Evolutionary conservation across 2,329 filamentous ascomycete genomes (phyloP), one percentile per base, ranked within the genome.

Genomic region (Dactylellina parvicollis): DNA sequence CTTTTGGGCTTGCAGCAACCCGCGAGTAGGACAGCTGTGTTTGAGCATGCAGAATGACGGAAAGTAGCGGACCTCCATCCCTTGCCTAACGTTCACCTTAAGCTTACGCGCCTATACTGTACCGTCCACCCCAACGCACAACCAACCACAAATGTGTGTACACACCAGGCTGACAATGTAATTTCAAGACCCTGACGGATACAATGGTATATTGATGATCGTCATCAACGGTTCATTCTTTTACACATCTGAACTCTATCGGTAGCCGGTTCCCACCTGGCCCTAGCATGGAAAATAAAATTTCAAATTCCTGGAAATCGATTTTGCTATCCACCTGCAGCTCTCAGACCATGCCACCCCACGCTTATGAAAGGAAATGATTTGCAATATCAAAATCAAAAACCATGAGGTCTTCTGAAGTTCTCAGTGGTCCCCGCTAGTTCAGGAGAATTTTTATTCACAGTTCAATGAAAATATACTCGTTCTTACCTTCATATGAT

Each of bases 101-200:
- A n/a, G n/a, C n/a, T 44, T 22, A 18, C 20, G 44, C 24, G 20
- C 9, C 10, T 10, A 10, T 49, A n/a, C 14, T 49, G 34, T 28
- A 7, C 30, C n/a, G n/a, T n/a, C n/a, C n/a, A n/a, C 40, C n/a
- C 34, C 62, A 67, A 67, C 62, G 32, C 62, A 67, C 49, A 57
- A 47, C 44, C 26, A 14, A 67, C 62, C 40, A 67, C 52, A 59
- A 28, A 32, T 55, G n/a, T 22, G 54, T 4, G 34, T 24, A 3
- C 30, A 22, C 16, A 18, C 14, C 50, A 10, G 24, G 5, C 2
- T 8, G 14, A 26, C 26, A 22, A 46, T 30, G 3, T 22, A 32
- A 32, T 40, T 30, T 59, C 34, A 2, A 34, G 26, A 32, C 7
- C 42, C 22, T 46, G 8, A 46, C 22, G 2, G 22, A 20, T 18